These are phyloP conservation scores for Pseudisothecium myosuroides DNA, from an alignment of 225 moss, liverwort and hornwort species.

Conservation along the genomic window DNA sequence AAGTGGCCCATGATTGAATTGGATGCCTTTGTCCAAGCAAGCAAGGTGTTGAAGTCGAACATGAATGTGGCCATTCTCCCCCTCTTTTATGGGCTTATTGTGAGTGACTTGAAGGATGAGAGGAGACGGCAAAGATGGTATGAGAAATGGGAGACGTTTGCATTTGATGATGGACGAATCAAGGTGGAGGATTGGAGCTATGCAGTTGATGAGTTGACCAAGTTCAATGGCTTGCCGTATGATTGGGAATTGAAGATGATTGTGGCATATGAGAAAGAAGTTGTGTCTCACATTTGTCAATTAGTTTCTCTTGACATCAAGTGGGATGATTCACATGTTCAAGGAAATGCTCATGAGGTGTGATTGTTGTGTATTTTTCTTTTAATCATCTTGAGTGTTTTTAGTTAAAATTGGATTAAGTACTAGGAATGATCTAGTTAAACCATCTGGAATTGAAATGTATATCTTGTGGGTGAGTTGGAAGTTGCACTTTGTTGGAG, in stretches of 20 bases:
- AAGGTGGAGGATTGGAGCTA: background rate
- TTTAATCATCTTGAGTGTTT: background rate
- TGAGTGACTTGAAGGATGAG: background rate
- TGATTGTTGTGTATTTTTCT: too few relatives aligned
- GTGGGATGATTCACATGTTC: background rate
- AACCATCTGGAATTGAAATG: accelerated
- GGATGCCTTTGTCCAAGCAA: background rate
- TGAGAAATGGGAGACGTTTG: background rate
- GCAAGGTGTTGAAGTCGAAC: background rate
- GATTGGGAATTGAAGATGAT: background rate
- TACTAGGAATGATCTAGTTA: accelerated
- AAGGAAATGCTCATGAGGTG: background rate
- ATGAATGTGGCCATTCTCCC: background rate
- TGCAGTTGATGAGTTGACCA: background rate
- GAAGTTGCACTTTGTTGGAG: too few relatives aligned
- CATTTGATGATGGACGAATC: accelerated
- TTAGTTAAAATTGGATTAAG: too few relatives aligned
- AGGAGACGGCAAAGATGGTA: background rate
- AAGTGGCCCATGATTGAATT: background rate
- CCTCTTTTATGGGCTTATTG: background rate
- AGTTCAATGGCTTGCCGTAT: background rate
- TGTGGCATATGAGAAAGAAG: background rate
- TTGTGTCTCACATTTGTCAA: background rate
- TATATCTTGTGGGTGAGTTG: too few relatives aligned
- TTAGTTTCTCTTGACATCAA: background rate